Conservation (phyloP, 805 yeast genomes). For the Metschnikowia aberdeeniae region DNA sequence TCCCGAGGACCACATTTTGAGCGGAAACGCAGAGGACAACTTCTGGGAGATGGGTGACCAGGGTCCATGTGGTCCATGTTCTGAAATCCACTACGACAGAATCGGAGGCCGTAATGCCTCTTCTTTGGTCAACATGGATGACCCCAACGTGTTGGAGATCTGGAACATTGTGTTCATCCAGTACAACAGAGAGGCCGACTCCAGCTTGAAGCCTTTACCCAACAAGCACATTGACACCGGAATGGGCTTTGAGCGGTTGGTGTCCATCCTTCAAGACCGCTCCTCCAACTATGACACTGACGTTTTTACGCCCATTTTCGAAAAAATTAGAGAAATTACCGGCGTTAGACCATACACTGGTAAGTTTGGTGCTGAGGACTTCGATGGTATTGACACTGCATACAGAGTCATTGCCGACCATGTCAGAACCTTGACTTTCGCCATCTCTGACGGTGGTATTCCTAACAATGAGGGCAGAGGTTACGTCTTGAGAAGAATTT, state of each 20-base stretch:
- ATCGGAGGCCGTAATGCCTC: constrained; percentile 98
- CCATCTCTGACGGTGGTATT: constrained; percentile 97
- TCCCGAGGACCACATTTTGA: constrained; percentile 84
- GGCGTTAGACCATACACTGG: constrained; percentile 91
- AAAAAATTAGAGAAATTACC: constrained; percentile 83
- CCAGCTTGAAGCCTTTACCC: constrained; percentile 76
- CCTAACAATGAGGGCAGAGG: constrained; percentile 99
- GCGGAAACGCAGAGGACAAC: constrained; percentile 87
- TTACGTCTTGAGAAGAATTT: constrained; percentile 91
- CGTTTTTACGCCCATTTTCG: constrained; percentile 86
- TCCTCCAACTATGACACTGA: constrained; percentile 96
- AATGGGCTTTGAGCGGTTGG: constrained; percentile 97
- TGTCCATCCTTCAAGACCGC: constrained; percentile 87
- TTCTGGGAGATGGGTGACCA: constrained; percentile 99
- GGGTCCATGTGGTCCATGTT: constrained; percentile 99
- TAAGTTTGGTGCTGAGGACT: constrained; percentile 87
- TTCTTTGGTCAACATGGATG: constrained; percentile 87
- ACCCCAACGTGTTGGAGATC: constrained; percentile 94
- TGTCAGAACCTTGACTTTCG: constrained; percentile 93
- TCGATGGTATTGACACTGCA: constrained; percentile 95
- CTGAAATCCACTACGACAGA: constrained; percentile 96
- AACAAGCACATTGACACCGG: constrained; percentile 97
- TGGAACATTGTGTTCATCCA: constrained; percentile 99
- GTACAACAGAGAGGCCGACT: constrained; percentile 89
- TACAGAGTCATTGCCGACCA: constrained; percentile 98